Evolutionary conservation across 345 rosid genomes (phyloP).

Genomic region (Aethionema arabicum): DNA sequence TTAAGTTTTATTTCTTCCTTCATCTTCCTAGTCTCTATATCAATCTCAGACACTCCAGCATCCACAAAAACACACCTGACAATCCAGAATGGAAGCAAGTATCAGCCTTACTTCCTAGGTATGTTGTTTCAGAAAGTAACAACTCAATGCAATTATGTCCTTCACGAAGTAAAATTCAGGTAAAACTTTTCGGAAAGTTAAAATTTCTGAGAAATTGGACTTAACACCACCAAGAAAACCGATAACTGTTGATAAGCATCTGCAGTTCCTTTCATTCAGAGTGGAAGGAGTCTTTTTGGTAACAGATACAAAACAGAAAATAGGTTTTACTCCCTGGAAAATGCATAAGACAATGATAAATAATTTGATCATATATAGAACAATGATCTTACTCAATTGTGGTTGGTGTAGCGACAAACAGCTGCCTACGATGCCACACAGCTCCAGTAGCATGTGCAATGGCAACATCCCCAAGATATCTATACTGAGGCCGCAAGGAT

Average conservation of each 20-base stretch:
- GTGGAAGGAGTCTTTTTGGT: constrained; percentile 16
- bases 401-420: constrained; percentile 95
- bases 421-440: constrained; percentile 98
- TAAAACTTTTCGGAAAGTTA: constrained; percentile 4
- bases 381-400: constrained; percentile 81
- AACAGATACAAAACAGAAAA: constrained; percentile 13
- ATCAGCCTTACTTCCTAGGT: constrained; percentile 24
- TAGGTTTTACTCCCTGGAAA: background rate
- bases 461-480: constrained; percentile 96
- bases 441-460: constrained; percentile 94
- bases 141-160: constrained; percentile 6
- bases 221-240: constrained; percentile 10
- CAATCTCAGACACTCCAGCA: constrained; percentile 90
- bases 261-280: constrained; percentile 13
- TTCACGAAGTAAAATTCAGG: constrained; percentile 17
- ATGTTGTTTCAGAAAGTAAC: constrained; percentile 8
- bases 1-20: constrained; percentile 89
- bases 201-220: constrained; percentile 13
- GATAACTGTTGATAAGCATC: constrained; percentile 10
- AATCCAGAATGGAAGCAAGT: constrained; percentile 28
- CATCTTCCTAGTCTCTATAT: constrained; percentile 80
- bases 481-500: constrained; percentile 90
- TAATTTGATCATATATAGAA: constrained; percentile 10
- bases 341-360: background rate
- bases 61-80: constrained; percentile 95